A percentile compares a stretch with the other conserved stretches of the same genome.
Conservation (phyloP, 2,329 filamentous ascomycete species). For the Colletotrichum spaethianum region DNA sequence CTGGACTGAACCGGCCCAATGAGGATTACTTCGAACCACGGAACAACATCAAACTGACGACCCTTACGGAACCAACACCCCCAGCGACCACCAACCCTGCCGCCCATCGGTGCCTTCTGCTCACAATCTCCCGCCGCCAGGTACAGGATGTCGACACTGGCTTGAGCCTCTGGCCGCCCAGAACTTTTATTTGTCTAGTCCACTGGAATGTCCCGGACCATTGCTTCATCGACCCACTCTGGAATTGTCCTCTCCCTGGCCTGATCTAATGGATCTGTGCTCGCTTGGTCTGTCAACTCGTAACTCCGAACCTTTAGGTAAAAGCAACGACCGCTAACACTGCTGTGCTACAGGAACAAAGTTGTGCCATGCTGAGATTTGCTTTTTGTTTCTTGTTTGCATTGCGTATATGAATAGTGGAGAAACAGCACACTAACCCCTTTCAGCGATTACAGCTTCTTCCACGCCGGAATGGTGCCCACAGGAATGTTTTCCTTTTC, state of each 20-base stretch:
- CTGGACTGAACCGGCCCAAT: background rate
- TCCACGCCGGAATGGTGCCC: constrained; percentile 65
- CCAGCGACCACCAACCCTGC: background rate
- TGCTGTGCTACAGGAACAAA: constrained; percentile 64
- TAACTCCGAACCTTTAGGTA: constrained; percentile 40
- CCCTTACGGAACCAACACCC: background rate
- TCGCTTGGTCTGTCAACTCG: constrained; percentile 54
- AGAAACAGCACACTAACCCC: constrained; percentile 71
- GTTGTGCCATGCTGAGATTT: constrained; percentile 63
- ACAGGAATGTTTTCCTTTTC: constrained; percentile 70
- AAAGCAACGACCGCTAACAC: constrained; percentile 52
- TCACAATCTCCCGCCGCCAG: background rate
- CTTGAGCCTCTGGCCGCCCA: background rate
- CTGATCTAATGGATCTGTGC: constrained; percentile 32
- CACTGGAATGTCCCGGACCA: constrained; percentile 5
- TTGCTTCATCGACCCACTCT: background rate
- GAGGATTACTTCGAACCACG: background rate
- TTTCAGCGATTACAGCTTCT: constrained; percentile 70
- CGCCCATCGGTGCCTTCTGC: background rate
- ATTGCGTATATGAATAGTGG: constrained; percentile 53
- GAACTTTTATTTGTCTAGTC: constrained; percentile 12
- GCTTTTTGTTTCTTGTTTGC: constrained; percentile 50
- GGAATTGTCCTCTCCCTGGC: constrained; percentile 14
- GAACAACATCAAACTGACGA: background rate
- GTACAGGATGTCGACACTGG: background rate